Base-by-base conservation (phyloP, 2,329 filamentous ascomycete species). In the Calycina herbarum region DNA sequence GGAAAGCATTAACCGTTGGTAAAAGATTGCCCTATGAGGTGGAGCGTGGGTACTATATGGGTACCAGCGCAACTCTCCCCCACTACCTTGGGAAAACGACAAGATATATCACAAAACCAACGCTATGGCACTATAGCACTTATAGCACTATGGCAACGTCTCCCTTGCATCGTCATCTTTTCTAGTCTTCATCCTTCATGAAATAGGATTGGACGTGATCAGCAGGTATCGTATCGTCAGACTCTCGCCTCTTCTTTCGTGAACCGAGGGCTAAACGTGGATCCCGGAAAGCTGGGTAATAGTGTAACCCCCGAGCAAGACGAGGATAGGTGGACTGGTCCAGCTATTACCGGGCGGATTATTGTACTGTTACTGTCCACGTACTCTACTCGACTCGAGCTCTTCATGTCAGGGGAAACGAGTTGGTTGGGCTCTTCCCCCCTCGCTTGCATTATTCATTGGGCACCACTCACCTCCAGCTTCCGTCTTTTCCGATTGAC, bases 201-300 rank as follows among this genome's bases (percentile, higher is more conserved):
- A 27, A 38, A 38, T 38, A 38, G 35, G 35, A 38, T 38, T 15
- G 35, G 35, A 13, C 58, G 10, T 45, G 59, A 61, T 61, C 42
- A 61, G 58, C 58, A 60, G 58, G 58, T 59, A 59, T 20, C 58
- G 40, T 61, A 59, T 20, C 58, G 40, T 61, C 59, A 61, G 59
- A 48, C 40, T 29, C 40, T 35, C 59, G 38, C 35, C 35, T 60
- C 42, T 24, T 10, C 45, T 54, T 61, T 61, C 40, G 13, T 54
- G 59, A 54, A 35, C 59, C 59, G 42, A 61, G n/a, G 59, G 59
- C 59, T 61, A 61, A 61, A 61, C 20, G 59, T 35, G 54, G 59
- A 61, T 61, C 59, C 27, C 59, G 59, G 59, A 61, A 31, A 38
- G 10, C 45, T 51, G 45, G 45, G 45, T 51, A 51, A 51, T 51